Evolutionary conservation across 148 eudicot genomes (phyloP), one percentile per base, ranked within the genome.

Genomic region (Mesembryanthemum crystallinum): DNA sequence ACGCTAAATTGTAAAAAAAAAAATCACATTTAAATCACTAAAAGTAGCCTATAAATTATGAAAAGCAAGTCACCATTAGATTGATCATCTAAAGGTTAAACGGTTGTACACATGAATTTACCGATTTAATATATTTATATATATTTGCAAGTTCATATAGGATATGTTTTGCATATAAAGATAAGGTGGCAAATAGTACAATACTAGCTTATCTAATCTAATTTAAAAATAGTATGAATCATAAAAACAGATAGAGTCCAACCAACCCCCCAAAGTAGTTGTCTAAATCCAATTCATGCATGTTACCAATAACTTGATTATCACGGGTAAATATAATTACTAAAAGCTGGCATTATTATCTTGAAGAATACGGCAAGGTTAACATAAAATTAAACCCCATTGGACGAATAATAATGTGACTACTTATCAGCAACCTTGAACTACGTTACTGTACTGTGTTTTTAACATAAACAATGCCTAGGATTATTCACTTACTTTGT

Each of bases 231-330:
- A 42, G n/a, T 21, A 42, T 25, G 0, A 0, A 7, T 24, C 4
- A 24, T 9, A 0, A 25, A 37, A 13, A n/a, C 15, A 39, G 28
- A 66, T 27, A 66, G 6, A 67, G 21, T 67, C 0, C 55, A 23
- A 67, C 32, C 51, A 43, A 12, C 71, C 14, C n/a, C n/a, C n/a
- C n/a, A n/a, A 0, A 67, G 20, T 45, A 1, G 11, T 17, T 52
- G 60, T 0, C 73, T 54, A 49, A 70, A 28, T 70, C 15, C 47
- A 70, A 70, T n/a, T 5, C 1, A 58, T 73, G 66, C 79, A 58
- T 59, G 73, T 67, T 67, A 76, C 65, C 28, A 55, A 29, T 76
- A 59, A 58, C 79, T 67, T 76, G 66, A 27, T 76, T 55, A 21
- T 57, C 67, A 76, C 67, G 73, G 57, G 52, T 67, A 76, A 74